Percentiles rank a stretch among this genome's conserved stretches.
Evolutionary conservation across 2,329 filamentous ascomycete genomes (phyloP).

Genomic region (Tolypocladium nubicola): DNA sequence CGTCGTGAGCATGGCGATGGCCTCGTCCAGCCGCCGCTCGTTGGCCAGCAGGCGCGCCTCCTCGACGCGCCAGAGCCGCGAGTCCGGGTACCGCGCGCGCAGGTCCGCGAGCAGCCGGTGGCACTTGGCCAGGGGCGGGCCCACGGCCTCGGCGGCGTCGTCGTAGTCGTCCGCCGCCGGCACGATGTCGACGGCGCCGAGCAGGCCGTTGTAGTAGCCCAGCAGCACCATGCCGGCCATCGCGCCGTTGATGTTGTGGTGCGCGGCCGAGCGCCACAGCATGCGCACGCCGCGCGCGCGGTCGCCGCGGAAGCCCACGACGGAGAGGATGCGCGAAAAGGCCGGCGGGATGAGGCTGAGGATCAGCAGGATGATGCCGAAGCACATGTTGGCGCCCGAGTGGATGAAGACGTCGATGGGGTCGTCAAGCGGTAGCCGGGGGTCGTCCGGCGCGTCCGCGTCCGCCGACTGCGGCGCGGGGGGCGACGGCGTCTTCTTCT

Average conservation of each 20-base stretch:
- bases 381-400: conserved; percentile 81
- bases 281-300: conserved; percentile 70
- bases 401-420: conserved; percentile 82
- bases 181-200: conserved; percentile 82
- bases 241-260: conserved; percentile 84
- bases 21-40: conserved; percentile 53
- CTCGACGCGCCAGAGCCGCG: conserved; percentile 78
- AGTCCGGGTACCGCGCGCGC: conserved; percentile 68
- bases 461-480: conserved; percentile 16
- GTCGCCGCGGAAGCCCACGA: conserved; percentile 87
- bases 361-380: conserved; percentile 73
- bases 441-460: conserved; percentile 35
- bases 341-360: conserved; percentile 90
- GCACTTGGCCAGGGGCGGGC: conserved; percentile 63
- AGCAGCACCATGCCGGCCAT: conserved; percentile 74
- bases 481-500: conserved; percentile 28
- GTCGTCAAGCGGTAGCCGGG: conserved; percentile 54
- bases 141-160: conserved; percentile 47
- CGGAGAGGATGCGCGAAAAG: conserved; percentile 74
- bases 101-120: conserved; percentile 59
- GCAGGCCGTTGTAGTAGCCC: conserved; percentile 78
- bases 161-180: conserved; percentile 46
- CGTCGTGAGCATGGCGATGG: conserved; percentile 53
- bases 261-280: conserved; percentile 83
- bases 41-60: conserved; percentile 69